phyloP scores from a whole-genome alignment of 805 yeast genomes.

The Millerozyma miso region DNA sequence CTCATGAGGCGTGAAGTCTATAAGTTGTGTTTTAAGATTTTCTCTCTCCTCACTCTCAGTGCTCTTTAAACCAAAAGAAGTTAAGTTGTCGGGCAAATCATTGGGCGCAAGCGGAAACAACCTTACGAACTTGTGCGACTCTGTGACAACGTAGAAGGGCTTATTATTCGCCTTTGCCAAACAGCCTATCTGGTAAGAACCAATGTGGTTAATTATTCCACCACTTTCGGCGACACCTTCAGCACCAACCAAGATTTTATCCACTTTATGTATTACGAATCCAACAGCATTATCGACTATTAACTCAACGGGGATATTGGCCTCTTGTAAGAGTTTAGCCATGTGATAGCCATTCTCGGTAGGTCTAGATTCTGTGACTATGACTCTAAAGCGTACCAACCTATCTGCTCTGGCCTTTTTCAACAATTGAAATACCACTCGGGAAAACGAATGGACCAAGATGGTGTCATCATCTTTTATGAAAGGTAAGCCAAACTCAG shows the following conservation, averaged over 20 bases:
- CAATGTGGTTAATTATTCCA: constrained; percentile 93
- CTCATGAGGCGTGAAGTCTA: constrained; percentile 95
- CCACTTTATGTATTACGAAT: constrained; percentile 82
- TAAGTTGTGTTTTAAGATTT: constrained; percentile 29
- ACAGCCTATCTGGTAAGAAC: constrained; percentile 92
- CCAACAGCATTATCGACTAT: constrained; percentile 95
- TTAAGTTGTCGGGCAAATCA: constrained; percentile 63
- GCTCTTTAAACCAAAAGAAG: constrained; percentile 5
- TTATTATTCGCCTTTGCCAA: constrained; percentile 85
- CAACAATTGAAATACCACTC: constrained; percentile 80
- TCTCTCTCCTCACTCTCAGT: constrained; percentile 19
- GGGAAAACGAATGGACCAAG: constrained; percentile 84
- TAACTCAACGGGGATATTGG: constrained; percentile 80
- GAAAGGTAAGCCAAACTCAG: constrained; percentile 81
- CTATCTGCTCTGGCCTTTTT: constrained; percentile 69
- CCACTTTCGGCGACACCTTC: constrained; percentile 99
- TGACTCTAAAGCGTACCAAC: constrained; percentile 79
- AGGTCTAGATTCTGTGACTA: constrained; percentile 91
- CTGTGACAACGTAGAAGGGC: constrained; percentile 92
- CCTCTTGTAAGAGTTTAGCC: constrained; percentile 61
- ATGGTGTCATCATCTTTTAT: constrained; percentile 90
- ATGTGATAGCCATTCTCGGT: constrained; percentile 68
- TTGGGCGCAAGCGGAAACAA: constrained; percentile 91
- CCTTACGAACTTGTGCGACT: constrained; percentile 93
- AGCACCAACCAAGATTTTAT: constrained; percentile 94